Conservation (phyloP, 345 rosid genomes). For the Mercurialis annua region DNA sequence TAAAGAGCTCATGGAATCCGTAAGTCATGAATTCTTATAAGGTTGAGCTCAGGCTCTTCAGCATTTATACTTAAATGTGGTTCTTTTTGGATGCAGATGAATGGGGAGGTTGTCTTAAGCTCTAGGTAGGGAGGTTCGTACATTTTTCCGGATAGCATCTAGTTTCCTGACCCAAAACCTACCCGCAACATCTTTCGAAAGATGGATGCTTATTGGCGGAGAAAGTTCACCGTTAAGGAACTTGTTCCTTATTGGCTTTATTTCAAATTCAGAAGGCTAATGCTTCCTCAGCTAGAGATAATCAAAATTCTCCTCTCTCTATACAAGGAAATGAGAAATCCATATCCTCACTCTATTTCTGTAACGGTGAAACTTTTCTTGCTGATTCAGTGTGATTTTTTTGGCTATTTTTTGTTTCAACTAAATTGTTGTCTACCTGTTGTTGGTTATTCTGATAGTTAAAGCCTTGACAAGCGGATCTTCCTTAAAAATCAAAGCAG, state of each 20-base stretch:
- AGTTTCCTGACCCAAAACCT: not conserved
- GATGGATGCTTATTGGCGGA: constrained; percentile 2
- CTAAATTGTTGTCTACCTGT: not conserved
- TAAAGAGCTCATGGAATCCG: constrained; percentile 58
- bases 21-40: constrained; percentile 31
- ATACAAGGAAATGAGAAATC: constrained; percentile 9
- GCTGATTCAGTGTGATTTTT: not conserved
- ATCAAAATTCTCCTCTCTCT: constrained; percentile 3
- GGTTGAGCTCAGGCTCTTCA: constrained; percentile 1
- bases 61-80: not conserved
- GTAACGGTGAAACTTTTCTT: not conserved
- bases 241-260: constrained; percentile 3
- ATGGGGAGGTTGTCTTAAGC: constrained; percentile 48
- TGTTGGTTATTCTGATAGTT: not conserved
- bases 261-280: constrained; percentile 1
- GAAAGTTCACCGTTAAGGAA: constrained; percentile 1
- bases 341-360: not conserved
- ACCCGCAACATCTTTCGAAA: constrained; percentile 3
- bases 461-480: not conserved
- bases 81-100: constrained; percentile 48
- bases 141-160: constrained; percentile 1
- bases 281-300: constrained; percentile 9
- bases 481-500: not conserved
- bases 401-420: not conserved
- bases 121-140: constrained; percentile 34